Evolutionary conservation across 108 stramenopile species (phyloP), one percentile per base, ranked within the genome.

Genomic region (Skeletonema grethae): DNA sequence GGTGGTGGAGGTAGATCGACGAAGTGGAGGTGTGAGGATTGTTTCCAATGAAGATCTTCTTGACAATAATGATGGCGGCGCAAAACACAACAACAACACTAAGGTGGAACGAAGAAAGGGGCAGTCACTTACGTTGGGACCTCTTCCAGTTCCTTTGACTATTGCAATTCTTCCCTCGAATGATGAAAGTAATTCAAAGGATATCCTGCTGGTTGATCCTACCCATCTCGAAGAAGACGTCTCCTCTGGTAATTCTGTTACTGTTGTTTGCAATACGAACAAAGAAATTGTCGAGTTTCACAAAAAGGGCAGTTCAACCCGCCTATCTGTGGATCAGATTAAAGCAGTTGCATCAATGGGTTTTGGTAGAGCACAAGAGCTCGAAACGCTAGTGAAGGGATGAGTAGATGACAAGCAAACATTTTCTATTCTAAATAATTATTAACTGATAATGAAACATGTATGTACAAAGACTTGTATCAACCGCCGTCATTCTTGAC

Each of bases 161-260:
- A n/a, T 80, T 43, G 79, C 72, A 32, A 69, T 80, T 10, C 62
- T 81, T 4, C 73, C 80, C 16, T 41, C 30, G 22, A 39, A 56
- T 36, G 25, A 56, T 20, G 50, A 43, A 3, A 15, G 10, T 16
- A 57, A 13, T 16, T 36, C 25, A 15, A 32, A 53, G 24, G 57
- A 65, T 11, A 56, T 75, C 15, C 43, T 81, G 10, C 63, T 75
- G 1, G 80, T 75, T 15, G 80, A 81, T 61, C 80, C 80, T 10
- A 81, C 80, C 22, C 30, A 53, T 38, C 58, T 81, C 22, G 80
- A 81, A 57, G 80, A 81, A 53, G 80, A 75, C 25, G 68, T 75
- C 18, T 59, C 73, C 0, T 60, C 32, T 39, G 80, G 80, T 10
- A 75, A 81, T 57, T 34, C 61, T 2, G 57, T 80, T 0, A 80